phyloP scores from a whole-genome alignment of 176 grass and related monocot genomes.

The Metroxylon sagu region DNA sequence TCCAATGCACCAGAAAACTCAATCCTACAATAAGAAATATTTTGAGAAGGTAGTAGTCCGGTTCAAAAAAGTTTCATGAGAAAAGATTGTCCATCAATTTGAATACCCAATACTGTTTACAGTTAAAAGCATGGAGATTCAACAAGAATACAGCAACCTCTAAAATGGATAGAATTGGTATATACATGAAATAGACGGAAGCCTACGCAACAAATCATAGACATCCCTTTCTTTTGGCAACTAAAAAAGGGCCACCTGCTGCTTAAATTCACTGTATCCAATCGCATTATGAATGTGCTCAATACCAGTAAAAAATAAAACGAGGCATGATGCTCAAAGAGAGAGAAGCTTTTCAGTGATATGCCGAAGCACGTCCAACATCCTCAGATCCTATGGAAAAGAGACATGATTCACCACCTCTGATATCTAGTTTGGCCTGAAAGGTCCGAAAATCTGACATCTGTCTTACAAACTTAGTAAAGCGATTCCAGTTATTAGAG shows the following conservation, averaged over 20 bases:
- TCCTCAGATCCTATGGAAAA: constrained; percentile 34
- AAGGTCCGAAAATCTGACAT: constrained; percentile 64
- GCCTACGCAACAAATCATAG: constrained; percentile 16
- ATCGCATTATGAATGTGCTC: constrained; percentile 14
- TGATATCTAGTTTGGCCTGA: constrained; percentile 46
- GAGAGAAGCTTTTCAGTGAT: constrained; percentile 23
- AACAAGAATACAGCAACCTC: no score
- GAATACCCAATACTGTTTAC: no score
- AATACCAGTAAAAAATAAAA: constrained; percentile 18
- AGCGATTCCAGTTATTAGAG: constrained; percentile 51
- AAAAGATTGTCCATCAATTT: no score
- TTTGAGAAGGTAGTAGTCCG: no score
- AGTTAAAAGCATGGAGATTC: no score
- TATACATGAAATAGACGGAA: constrained; percentile 39
- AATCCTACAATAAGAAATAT: no score
- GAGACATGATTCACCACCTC: constrained; percentile 40
- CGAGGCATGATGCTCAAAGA: not conserved
- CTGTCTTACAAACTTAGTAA: constrained; percentile 61
- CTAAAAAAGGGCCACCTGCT: constrained; percentile 25
- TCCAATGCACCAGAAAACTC: no score
- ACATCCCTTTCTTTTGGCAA: constrained; percentile 14
- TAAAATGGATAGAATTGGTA: not conserved
- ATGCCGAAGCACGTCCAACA: constrained; percentile 33
- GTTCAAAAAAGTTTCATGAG: no score
- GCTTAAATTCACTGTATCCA: constrained; percentile 5